Conservation (phyloP, 1,284 basidiomycete species). For the Lentinula novae-zelandiae region DNA sequence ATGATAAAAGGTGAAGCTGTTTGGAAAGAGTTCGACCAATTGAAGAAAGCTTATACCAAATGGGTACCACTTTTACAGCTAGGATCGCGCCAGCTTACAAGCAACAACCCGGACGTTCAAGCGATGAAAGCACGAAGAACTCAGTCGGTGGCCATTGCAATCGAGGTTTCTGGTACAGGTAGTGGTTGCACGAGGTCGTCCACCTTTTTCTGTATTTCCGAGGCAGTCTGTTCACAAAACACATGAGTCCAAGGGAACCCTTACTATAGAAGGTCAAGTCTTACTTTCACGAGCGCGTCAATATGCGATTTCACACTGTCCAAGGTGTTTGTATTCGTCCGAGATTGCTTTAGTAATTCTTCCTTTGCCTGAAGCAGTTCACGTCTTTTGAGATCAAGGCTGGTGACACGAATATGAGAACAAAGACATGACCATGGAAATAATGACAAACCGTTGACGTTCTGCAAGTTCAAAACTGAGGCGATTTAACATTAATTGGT, state of each 20-base stretch:
- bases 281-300: slow-evolving; percentile 68
- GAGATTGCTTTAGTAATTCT: slow-evolving; percentile 70
- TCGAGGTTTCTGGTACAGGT: slow-evolving; percentile 22
- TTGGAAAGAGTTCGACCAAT: background rate
- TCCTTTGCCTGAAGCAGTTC: slow-evolving; percentile 66
- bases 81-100: background rate
- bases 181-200: slow-evolving; percentile 58
- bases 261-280: slow-evolving; percentile 14
- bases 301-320: slow-evolving; percentile 73
- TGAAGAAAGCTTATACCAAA: too few species aligned
- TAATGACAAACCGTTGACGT: slow-evolving; percentile 61
- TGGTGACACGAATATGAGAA: slow-evolving; percentile 25
- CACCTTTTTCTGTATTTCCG: slow-evolving; percentile 31
- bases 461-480: slow-evolving; percentile 79
- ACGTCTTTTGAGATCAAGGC: slow-evolving; percentile 63
- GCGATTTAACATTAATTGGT: slow-evolving; percentile 78
- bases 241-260: slow-evolving; percentile 14
- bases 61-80: background rate
- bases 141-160: slow-evolving; percentile 7
- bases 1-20: background rate
- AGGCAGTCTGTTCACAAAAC: slow-evolving; percentile 11
- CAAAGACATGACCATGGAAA: slow-evolving; percentile 16
- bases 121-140: background rate
- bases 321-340: slow-evolving; percentile 58
- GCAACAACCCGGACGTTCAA: too few species aligned